Evolutionary conservation across 2,329 filamentous ascomycete genomes (phyloP), one percentile per base, ranked within the genome.

Genomic region (Mariannaea sp.): DNA sequence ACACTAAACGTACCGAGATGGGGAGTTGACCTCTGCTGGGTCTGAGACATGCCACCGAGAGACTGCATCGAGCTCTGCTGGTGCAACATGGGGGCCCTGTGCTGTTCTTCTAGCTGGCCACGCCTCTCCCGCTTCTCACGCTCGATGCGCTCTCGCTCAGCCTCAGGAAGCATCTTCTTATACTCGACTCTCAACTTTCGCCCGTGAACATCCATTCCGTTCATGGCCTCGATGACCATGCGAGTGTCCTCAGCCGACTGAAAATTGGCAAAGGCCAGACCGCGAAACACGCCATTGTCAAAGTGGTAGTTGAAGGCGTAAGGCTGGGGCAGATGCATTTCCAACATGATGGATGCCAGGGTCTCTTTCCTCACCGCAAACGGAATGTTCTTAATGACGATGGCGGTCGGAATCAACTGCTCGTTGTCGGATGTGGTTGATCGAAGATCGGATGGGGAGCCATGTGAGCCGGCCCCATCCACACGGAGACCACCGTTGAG

Each of bases 291-390:
- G 22, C 94, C 94, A 66, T 96, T 95, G 71, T 99, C 94, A 69
- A 99, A 99, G 73, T 99, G 94, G 69, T 99, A 97, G 79, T 99
- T 99, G 80, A 99, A 99, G 10, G 94, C 94, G 69, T 99, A 99
- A 0, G 94, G 94, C 62, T 97, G 84, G 1, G 94, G 94, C 32
- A 99, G 82, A 62, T 91, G 89, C 81, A 97, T 84, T 16, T 96
- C 90, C 7, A 92, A 90, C 94, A 99, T 99, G 63, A 97, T 82
- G 58, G 87, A 85, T 27, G 96, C 90, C 32, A 99, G 81, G 66
- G 93, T 91, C 74, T 99, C 94, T 75, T 97, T 97, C 73, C 96
- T 92, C 52, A 97, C 92, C 22, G 95, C 94, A 71, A 99, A 99
- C 0, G 95, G 94, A 30, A 99, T 99, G 71, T 99, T 99, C 78